A percentile compares a stretch with the other conserved stretches of the same genome.
phyloP scores from a whole-genome alignment of 495 filamentous ascomycete genomes.

The Ramalina peruviana region DNA sequence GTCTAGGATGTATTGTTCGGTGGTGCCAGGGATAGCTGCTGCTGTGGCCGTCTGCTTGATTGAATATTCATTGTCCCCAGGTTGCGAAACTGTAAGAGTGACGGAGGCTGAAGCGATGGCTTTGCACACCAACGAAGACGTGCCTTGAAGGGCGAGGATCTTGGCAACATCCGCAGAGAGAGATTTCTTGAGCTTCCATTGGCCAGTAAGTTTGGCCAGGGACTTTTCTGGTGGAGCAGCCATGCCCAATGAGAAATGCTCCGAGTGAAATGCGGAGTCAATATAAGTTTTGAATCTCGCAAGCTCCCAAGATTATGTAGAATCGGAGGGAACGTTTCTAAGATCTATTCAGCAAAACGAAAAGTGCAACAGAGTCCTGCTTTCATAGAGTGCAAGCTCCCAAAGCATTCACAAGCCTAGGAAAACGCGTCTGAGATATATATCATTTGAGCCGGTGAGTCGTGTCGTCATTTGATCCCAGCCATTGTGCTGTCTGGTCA shows the following conservation, averaged over 20 bases:
- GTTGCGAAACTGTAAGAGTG: conserved; percentile 9
- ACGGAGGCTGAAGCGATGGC: conserved; percentile 15
- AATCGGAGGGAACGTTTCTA: neutral
- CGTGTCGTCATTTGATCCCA: neutral
- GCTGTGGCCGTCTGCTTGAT: conserved; percentile 50
- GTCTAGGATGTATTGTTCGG: conserved; percentile 51
- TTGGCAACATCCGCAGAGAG: conserved; percentile 6
- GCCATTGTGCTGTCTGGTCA: neutral
- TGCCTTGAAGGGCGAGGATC: conserved; percentile 12
- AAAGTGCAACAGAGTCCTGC: neutral
- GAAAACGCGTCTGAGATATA: no score
- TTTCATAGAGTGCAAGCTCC: no score
- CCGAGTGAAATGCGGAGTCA: no score
- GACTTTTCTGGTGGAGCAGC: conserved; percentile 5
- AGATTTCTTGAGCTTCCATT: conserved; percentile 10
- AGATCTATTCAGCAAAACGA: neutral
- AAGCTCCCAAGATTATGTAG: neutral
- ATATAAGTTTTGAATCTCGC: neutral
- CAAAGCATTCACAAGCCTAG: no score
- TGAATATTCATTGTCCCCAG: conserved; percentile 31
- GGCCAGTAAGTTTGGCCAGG: conserved; percentile 3
- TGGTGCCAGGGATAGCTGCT: conserved; percentile 50
- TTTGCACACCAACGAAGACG: conserved; percentile 5
- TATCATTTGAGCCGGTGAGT: neutral
- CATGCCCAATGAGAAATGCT: neutral